phyloP scores from a whole-genome alignment of 2,329 filamentous ascomycete genomes.

The Penicillium sp. region DNA sequence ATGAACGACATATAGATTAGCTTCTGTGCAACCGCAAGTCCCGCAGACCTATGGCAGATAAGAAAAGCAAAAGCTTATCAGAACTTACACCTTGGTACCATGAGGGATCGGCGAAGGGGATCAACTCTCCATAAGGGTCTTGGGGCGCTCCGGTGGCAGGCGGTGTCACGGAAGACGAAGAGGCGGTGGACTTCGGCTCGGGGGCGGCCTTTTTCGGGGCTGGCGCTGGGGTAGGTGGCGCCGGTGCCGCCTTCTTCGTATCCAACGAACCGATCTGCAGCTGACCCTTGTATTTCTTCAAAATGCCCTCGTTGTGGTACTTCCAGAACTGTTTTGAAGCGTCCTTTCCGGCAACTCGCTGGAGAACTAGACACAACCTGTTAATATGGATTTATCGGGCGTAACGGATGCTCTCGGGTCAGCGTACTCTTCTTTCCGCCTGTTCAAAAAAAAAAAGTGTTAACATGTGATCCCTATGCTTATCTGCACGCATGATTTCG shows the following conservation, averaged over 20 bases:
- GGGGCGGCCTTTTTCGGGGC: slow-evolving; percentile 46
- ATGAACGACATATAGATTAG: slow-evolving; percentile 9
- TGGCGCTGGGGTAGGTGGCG: slow-evolving; percentile 26
- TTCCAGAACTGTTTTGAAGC: slow-evolving; percentile 62
- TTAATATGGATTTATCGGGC: slow-evolving; percentile 14
- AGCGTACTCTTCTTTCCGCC: slow-evolving; percentile 64
- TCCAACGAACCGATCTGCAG: slow-evolving; percentile 67
- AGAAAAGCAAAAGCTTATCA: slow-evolving; percentile 13
- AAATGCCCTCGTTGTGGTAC: slow-evolving; percentile 52
- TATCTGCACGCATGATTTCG: neutral
- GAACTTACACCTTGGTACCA: slow-evolving; percentile 85
- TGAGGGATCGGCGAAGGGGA: slow-evolving; percentile 82
- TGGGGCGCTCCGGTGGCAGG: slow-evolving; percentile 60
- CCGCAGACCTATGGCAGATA: neutral
- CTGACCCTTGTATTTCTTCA: slow-evolving; percentile 55
- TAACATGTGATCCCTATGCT: slow-evolving; percentile 1
- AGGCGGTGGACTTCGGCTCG: slow-evolving; percentile 45
- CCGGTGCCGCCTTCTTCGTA: slow-evolving; percentile 57
- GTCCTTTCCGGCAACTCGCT: slow-evolving; percentile 58
- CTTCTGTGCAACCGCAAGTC: neutral
- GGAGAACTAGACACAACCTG: slow-evolving; percentile 44
- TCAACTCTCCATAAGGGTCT: slow-evolving; percentile 73
- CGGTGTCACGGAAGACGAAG: slow-evolving; percentile 37
- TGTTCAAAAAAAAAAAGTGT: slow-evolving; percentile 7
- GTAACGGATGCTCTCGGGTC: neutral